Conservation (phyloP, 805 yeast genomes). For the Tetrapisispora nanseiensis region DNA sequence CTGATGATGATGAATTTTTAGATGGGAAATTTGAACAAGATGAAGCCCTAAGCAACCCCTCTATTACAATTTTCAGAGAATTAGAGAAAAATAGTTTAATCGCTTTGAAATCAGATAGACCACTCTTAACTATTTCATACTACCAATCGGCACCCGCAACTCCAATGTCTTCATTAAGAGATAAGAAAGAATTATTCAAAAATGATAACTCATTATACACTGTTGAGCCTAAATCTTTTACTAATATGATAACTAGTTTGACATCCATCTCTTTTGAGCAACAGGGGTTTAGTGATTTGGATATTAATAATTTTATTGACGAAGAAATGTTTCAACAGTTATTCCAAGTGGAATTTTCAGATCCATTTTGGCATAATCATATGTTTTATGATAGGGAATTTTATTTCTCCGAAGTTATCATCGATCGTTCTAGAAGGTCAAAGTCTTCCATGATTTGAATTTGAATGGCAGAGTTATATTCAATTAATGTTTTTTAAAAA, state of each 20-base stretch:
- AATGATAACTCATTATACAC: constrained; percentile 4
- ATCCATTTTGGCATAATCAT: constrained; percentile 5
- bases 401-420: constrained; percentile 5
- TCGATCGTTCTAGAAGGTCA: neutral
- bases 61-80: constrained; percentile 6
- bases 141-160: neutral
- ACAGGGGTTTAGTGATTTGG: neutral
- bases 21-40: neutral
- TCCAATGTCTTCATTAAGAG: neutral
- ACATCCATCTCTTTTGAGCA: neutral
- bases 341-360: constrained; percentile 3
- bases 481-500: too few species aligned
- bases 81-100: constrained; percentile 6
- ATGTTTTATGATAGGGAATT: constrained; percentile 12
- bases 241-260: neutral
- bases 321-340: constrained; percentile 1
- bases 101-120: constrained; percentile 5
- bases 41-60: neutral
- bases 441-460: neutral
- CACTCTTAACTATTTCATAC: constrained; percentile 1
- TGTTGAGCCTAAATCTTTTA: neutral
- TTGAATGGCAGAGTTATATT: too few species aligned
- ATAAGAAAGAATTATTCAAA: neutral
- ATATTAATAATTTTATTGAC: neutral
- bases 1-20: neutral